phyloP scores from a whole-genome alignment of 2,329 filamentous ascomycete species.

The Trichothecium sympodiale region DNA sequence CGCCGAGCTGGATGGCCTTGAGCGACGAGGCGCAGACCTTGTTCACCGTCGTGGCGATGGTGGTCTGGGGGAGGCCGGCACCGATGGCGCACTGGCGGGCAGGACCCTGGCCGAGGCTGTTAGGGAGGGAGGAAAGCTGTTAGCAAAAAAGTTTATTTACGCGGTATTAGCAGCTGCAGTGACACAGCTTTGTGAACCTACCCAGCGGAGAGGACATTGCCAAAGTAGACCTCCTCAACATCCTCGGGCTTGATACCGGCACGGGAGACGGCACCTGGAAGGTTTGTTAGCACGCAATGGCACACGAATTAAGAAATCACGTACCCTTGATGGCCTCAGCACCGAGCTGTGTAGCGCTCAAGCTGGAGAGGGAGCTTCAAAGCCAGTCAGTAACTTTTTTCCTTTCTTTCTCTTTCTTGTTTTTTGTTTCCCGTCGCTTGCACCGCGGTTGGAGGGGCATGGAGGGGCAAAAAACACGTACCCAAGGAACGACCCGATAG shows the following conservation, averaged over 20 bases:
- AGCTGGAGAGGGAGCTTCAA: slow-evolving; percentile 71
- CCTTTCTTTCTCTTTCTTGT: background rate
- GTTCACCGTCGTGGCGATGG: slow-evolving; percentile 89
- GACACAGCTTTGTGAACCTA: too few species aligned
- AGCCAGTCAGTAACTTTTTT: slow-evolving; percentile 9
- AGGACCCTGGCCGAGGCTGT: slow-evolving; percentile 91
- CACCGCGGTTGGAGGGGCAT: slow-evolving; percentile 1
- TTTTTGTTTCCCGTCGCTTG: too few species aligned
- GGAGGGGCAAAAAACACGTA: slow-evolving; percentile 25
- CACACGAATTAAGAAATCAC: slow-evolving; percentile 9
- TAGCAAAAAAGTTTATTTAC: slow-evolving; percentile 1
- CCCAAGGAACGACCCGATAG: slow-evolving; percentile 91
- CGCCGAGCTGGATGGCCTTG: slow-evolving; percentile 89
- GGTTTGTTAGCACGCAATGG: slow-evolving; percentile 5
- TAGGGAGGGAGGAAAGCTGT: slow-evolving; percentile 22
- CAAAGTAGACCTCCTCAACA: slow-evolving; percentile 94
- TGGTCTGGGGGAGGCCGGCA: slow-evolving; percentile 70
- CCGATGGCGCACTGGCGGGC: slow-evolving; percentile 87
- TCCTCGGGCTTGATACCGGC: slow-evolving; percentile 80
- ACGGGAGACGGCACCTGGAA: slow-evolving; percentile 65
- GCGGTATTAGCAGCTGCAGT: too few species aligned
- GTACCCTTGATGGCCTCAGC: slow-evolving; percentile 85
- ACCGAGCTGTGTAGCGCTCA: slow-evolving; percentile 78
- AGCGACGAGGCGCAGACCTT: slow-evolving; percentile 95
- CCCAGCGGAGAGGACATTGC: slow-evolving; percentile 96